Evolutionary conservation across 192 early-diverging fungal species (phyloP), one percentile per base, ranked within the genome.

Genomic region (Entrophospora sp.): DNA sequence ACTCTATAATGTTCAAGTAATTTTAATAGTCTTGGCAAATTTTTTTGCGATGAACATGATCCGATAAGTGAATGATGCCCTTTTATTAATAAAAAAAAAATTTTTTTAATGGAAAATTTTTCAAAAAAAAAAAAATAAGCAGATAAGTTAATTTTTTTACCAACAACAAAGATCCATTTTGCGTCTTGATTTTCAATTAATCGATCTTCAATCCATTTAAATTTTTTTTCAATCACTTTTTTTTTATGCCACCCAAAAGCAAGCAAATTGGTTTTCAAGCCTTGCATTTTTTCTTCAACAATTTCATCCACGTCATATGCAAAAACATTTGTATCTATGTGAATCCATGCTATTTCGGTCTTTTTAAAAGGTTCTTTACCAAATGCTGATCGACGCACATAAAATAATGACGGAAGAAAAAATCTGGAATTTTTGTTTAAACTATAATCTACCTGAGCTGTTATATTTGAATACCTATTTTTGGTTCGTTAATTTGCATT

Each of bases 31-130:
- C 31, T 46, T 12, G 24, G 8, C 61, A 63, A 46, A 10, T 30
- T 24, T 20, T 46, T n/a, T 32, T 13, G 10, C 12, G 0, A 1
- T 7, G n/a, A 18, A 25, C 61, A 63, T 2, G 10, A 7, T 13
- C 61, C 61, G 14, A 63, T 63, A 20, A 63, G 32, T 45, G 61
- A 43, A 46, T 63, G 61, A 46, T 63, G 61, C n/a, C n/a, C n/a
- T n/a, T n/a, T n/a, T 16, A 12, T 18, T 43, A 16, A 43, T 1
- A 43, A 16, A 16, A 43, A 43, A 43, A 43, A 1, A 1, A 43
- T 16, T 16, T 16, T 12, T 43, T n/a, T n/a, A n/a, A n/a, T n/a
- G n/a, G n/a, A n/a, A n/a, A n/a, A n/a, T n/a, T n/a, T n/a, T n/a
- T n/a, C n/a, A n/a, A n/a, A n/a, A n/a, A n/a, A n/a, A n/a, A n/a